Evolutionary conservation across 257 asterid species (phyloP).

Genomic region (Solanum sitiens): DNA sequence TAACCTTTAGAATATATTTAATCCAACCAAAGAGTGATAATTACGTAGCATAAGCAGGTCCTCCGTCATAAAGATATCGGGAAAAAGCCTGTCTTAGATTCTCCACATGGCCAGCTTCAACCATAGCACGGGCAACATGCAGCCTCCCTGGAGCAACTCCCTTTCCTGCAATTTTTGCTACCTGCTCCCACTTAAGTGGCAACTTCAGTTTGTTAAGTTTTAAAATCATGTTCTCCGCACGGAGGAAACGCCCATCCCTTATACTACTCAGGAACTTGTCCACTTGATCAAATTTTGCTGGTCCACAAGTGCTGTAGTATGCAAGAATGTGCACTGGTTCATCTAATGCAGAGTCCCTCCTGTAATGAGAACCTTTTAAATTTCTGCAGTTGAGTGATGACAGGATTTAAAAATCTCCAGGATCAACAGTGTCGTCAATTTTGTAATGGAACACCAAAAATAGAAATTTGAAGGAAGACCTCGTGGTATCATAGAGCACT

Average conservation of each 20-base stretch:
- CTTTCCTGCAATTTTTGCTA: slow-evolving; percentile 79
- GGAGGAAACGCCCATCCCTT: slow-evolving; percentile 73
- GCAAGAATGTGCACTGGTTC: slow-evolving; percentile 99
- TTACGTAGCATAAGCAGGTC: slow-evolving; percentile 98
- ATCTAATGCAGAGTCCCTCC: slow-evolving; percentile 55
- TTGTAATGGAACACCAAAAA: not conserved
- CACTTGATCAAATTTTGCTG: slow-evolving; percentile 41
- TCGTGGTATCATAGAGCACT: not conserved
- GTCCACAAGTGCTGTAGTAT: slow-evolving; percentile 90
- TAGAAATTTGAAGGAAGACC: not conserved
- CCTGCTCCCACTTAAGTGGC: slow-evolving; percentile 82
- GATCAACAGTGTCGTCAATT: not conserved
- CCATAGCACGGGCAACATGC: slow-evolving; percentile 96
- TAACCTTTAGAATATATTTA: not conserved
- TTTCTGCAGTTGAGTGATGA: not conserved
- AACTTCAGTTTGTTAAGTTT: slow-evolving; percentile 71
- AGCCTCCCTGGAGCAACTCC: slow-evolving; percentile 96
- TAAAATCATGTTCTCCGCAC: slow-evolving; percentile 81
- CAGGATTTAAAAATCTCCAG: not conserved
- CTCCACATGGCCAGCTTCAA: slow-evolving; percentile 95
- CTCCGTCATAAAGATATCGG: slow-evolving; percentile 85
- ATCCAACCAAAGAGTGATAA: not conserved
- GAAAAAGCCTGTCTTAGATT: slow-evolving; percentile 82
- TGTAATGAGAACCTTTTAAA: slow-evolving; percentile 14
- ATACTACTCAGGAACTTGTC: slow-evolving; percentile 60